These are phyloP conservation scores for Gamarada debralockiae DNA, from an alignment of 495 filamentous ascomycete species.

Conservation along the genomic window DNA sequence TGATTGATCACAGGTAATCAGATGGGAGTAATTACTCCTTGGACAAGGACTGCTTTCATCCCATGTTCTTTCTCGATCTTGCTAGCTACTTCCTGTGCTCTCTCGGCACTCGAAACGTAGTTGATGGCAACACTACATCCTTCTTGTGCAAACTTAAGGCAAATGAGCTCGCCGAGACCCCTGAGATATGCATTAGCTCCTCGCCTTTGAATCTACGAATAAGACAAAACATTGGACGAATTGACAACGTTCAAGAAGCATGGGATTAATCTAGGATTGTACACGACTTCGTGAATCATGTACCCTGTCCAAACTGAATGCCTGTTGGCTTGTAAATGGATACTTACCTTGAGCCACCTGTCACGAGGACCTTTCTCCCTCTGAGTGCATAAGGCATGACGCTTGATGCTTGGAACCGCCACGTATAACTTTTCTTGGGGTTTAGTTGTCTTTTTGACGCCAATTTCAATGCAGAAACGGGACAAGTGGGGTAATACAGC, in stretches of 20 bases:
- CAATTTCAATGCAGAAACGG: background rate
- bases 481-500: background rate
- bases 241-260: too few relatives aligned
- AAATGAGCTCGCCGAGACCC: conserved; percentile 62
- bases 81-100: conserved; percentile 50
- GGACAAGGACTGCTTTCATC: conserved; percentile 52
- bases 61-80: conserved; percentile 47
- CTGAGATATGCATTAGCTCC: conserved; percentile 30
- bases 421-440: too few relatives aligned
- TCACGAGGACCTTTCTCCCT: conserved; percentile 62
- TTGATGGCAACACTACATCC: conserved; percentile 70
- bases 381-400: conserved; percentile 59
- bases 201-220: too few relatives aligned
- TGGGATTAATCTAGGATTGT: too few relatives aligned
- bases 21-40: conserved; percentile 48
- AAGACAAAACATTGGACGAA: too few relatives aligned
- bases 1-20: background rate
- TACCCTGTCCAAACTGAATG: too few relatives aligned
- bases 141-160: conserved; percentile 60
- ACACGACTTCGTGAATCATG: too few relatives aligned
- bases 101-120: conserved; percentile 50
- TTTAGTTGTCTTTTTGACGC: too few relatives aligned
- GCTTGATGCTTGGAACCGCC: too few relatives aligned
- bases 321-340: too few relatives aligned
- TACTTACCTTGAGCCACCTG: conserved; percentile 60